Base-by-base conservation (phyloP, 805 yeast species). In the Kuraishia molischiana region DNA sequence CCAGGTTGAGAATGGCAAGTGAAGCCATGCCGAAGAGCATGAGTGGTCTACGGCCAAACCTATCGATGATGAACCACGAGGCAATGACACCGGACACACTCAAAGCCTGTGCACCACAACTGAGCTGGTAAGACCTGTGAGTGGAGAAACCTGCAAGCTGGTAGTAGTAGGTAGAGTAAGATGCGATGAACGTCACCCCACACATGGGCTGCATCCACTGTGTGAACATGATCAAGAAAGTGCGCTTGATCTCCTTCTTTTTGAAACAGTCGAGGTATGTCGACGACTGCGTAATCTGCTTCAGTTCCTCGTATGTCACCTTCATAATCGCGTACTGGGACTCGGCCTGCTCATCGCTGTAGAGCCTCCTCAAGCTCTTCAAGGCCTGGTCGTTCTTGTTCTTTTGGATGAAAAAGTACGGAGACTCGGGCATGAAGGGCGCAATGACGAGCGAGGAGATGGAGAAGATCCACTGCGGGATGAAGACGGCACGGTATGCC, bases 131-230 rank as follows among this genome's bases (percentile, higher is more conserved):
- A 17, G 51, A 40, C 21, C 35, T 39, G 22, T 17, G 34, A 22
- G 41, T 36, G 18, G 37, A 19, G 29, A 41, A 34, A 30, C 53
- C 52, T 19, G 43, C 45, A 11, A 30, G 40, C 28, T 41, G 24
- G 32, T 43, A 40, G 42, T 41, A 42, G 53, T 73, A 71, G 36
- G 74, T 77, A 40, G 76, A 69, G 48, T 71, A 74, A 64, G 74
- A 74, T 72, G 74, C 70, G 65, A 73, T 62, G 44, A 72, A 77
- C 46, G 74, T 72, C 69, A 74, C 69, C 44, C 82, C 82, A 28
- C 77, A 69, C 44, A 74, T 54, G 47, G 72, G 77, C 52, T 69
- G 76, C 70, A 74, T 67, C 45, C 69, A 59, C 53, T 69, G 77
- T 40, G 74, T 67, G 50, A 58, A 65, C 33, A 67, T 43, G 37